Base-by-base conservation (phyloP, 768 basidiomycete species). In the Leccinum disarticulatum region DNA sequence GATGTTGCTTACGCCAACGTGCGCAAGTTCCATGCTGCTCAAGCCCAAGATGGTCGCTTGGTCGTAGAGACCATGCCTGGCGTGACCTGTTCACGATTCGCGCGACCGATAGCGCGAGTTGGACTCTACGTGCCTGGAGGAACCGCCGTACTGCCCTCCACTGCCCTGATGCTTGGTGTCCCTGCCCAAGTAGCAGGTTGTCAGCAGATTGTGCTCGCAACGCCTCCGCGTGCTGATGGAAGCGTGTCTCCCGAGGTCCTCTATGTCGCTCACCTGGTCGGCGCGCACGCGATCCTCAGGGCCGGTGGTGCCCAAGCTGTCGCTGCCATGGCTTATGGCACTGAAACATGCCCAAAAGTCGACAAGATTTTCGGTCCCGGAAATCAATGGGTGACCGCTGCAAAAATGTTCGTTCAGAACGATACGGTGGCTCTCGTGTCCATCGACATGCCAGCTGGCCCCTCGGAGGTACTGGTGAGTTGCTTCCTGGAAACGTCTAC, bases 321-420 rank as follows among this genome's bases (percentile, higher is more conserved):
- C 17, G 93, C 95, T 27, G 95, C 97, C 1, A 81, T 99, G 78
- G 97, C 97, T 1, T 98, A 98, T 72, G 97, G 97, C 19, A 99
- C 97, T 6, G 81, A 91, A 72, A 90, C 90, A 4, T 93, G 95
- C 6, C 93, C 95, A 15, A 98, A 99, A 76, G 96, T 98, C 27
- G 97, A 99, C 81, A 99, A 99, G 79, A 95, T 99, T 66, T 96
- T 98, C 70, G 97, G 97, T 9, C 97, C 97, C 6, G 97, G 97
- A 27, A 99, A 99, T 72, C 97, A 98, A 73, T 99, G 95, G 94
- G 97, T 99, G 25, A 99, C 96, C 2, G 97, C 97, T 2, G 97
- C 96, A 54, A 99, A 99, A 79, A 98, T 99, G 97, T 76, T 96
- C 56, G 96, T 99, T 27, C 95, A 98, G 72, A 99, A 98, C 74